Base-by-base conservation (phyloP, 371 early-diverging fungal genomes). In the Haplosporangium sp. region DNA sequence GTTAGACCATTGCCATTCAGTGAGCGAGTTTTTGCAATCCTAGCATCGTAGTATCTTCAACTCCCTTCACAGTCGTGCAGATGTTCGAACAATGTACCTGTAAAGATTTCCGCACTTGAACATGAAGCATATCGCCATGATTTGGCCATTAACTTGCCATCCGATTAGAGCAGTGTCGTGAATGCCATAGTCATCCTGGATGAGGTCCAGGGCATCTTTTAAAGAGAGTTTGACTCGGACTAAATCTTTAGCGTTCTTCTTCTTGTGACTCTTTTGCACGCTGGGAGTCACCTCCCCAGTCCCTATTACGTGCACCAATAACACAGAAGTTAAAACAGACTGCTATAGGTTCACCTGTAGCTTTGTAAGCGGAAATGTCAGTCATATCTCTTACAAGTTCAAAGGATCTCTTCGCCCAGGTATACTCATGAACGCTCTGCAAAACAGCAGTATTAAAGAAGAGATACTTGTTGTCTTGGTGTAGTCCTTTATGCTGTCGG, bases 91-190 rank as follows among this genome's bases (percentile, higher is more conserved):
- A 52, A 37, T 38, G 38, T 64, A 35, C 65, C 5, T 39, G 27
- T 72, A 61, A 55, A 65, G 47, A 61, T 65, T 71, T 37, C 65
- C 65, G 47, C 65, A 71, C 39, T 65, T 48, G 38, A 64, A 71
- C 71, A 65, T 65, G 13, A 65, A 35, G 19, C 56, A 69, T 4
- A 56, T 35, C 50, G 68, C 20, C 62, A 69, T 62, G 47, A 15
- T 40, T 69, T 69, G 69, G 55, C 61, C 64, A 64, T 64, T 20
- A 19, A 69, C 69, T 60, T 64, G 64, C 65, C 71, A 63, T 19
- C 65, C 71, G 3, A 48, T 13, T 50, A 71, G 64, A 50, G 59
- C 39, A 52, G 65, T 59, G 19, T 71, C 71, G 2, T 42, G 1
- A 42, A 42, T 2, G 10, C 59, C 71, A 64, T 64, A 71, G 17